phyloP scores from a whole-genome alignment of 169 alveolate genomes.

The Nephromyces sp. region DNA sequence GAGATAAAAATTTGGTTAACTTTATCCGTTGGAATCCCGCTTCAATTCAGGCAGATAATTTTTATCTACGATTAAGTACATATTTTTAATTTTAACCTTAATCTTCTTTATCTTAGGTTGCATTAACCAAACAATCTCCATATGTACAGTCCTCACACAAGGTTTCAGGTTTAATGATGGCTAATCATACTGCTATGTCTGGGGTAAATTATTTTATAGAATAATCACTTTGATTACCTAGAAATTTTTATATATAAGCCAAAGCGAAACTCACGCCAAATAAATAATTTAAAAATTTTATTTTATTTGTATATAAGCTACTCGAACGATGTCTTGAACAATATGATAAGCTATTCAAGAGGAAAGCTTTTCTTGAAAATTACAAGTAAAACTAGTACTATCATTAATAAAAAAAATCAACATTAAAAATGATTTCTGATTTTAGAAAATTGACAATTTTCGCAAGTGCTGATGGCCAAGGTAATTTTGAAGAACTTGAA shows the following conservation, averaged over 20 bases:
- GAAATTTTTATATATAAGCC: too few species aligned
- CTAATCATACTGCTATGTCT: conserved; percentile 96
- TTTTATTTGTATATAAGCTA: conserved; percentile 14
- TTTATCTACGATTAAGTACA: too few species aligned
- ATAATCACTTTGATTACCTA: not conserved
- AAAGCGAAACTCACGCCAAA: too few species aligned
- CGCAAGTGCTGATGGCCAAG: conserved; percentile 68
- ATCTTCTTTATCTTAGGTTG: conserved; percentile 84
- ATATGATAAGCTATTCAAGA: conserved; percentile 79
- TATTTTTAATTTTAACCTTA: too few species aligned
- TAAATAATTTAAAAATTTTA: not conserved
- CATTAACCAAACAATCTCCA: conserved; percentile 91
- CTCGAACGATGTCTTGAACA: conserved; percentile 75
- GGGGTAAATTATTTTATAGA: conserved; percentile 35
- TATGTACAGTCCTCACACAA: conserved; percentile 85
- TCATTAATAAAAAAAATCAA: not conserved
- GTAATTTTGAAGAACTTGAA: conserved; percentile 81
- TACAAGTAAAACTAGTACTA: conserved; percentile 42
- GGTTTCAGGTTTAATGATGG: conserved; percentile 96
- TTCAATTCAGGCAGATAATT: conserved; percentile 67
- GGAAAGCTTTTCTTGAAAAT: conserved; percentile 94
- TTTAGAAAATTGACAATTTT: conserved; percentile 63
- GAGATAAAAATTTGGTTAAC: conserved; percentile 76
- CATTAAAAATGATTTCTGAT: not conserved
- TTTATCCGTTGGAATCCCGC: conserved; percentile 98